Evolutionary conservation across 2,329 filamentous ascomycete species (phyloP).

Genomic region (Nakataea oryzae): DNA sequence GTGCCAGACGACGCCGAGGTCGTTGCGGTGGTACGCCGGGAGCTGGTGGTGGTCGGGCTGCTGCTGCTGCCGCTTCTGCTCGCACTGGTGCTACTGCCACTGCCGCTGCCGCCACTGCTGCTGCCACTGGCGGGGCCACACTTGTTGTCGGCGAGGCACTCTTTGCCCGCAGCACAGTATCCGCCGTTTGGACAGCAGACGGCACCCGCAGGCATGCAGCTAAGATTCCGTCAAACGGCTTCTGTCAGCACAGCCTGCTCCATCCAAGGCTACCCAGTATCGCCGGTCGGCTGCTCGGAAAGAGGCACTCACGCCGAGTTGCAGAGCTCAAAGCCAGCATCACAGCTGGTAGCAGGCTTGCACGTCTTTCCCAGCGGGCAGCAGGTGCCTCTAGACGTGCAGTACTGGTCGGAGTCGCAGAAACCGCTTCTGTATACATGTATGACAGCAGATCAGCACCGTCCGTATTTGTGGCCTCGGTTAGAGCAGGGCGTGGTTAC

Average conservation of each 20-base stretch:
- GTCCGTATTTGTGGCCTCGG: not conserved
- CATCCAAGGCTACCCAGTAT: not conserved
- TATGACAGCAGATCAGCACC: not conserved
- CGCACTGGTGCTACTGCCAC: not conserved
- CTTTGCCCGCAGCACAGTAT: constrained; percentile 2
- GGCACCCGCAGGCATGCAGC: not conserved
- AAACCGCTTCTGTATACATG: not conserved
- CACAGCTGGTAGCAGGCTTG: not conserved
- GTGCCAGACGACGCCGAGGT: not conserved
- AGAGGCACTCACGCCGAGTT: not conserved
- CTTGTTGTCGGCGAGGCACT: not conserved
- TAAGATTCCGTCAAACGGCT: not conserved
- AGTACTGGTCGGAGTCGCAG: constrained; percentile 1
- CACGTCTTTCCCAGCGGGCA: constrained; percentile 1
- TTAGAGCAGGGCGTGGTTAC: not conserved
- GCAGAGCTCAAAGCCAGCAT: not conserved
- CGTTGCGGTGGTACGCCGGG: not conserved
- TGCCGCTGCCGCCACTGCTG: not conserved
- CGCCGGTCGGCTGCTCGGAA: not conserved
- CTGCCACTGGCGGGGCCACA: constrained; percentile 1
- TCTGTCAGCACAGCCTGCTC: not conserved
- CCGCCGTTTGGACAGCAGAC: constrained; percentile 1
- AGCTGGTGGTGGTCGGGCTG: not conserved
- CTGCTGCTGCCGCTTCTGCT: not conserved
- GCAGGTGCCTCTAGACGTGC: not conserved